Evolutionary conservation across 768 basidiomycete species (phyloP).

Genomic region (Harrya chromipes): DNA sequence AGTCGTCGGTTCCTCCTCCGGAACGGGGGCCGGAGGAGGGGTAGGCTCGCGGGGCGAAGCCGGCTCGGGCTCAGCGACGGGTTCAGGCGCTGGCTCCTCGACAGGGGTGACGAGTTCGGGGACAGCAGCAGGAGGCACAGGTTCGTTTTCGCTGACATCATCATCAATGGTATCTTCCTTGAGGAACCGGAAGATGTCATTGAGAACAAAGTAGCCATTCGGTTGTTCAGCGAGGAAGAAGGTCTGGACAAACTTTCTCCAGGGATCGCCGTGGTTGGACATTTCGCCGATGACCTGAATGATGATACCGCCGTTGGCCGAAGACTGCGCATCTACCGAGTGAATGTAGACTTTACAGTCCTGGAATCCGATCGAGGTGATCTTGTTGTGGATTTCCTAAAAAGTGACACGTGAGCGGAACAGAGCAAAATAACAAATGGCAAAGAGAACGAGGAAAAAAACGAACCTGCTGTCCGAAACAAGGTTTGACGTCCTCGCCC

Average conservation of each 20-base stretch:
- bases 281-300: slow-evolving; percentile 99
- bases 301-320: slow-evolving; percentile 92
- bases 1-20: slow-evolving; percentile 40
- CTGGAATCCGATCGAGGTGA: slow-evolving; percentile 88
- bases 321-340: slow-evolving; percentile 96
- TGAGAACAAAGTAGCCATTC: slow-evolving; percentile 98
- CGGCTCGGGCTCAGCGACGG: slow-evolving; percentile 30
- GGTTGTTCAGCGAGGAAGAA: slow-evolving; percentile 99
- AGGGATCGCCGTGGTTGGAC: slow-evolving; percentile 87
- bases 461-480: slow-evolving; percentile 86
- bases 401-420: slow-evolving; percentile 3
- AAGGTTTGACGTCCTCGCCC: slow-evolving; percentile 89
- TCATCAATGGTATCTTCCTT: slow-evolving; percentile 93
- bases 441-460: slow-evolving; percentile 23
- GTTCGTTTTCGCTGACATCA: slow-evolving; percentile 52
- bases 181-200: slow-evolving; percentile 99
- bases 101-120: slow-evolving; percentile 35
- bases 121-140: slow-evolving; percentile 30
- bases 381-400: slow-evolving; percentile 96
- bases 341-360: slow-evolving; percentile 99
- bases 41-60: slow-evolving; percentile 31
- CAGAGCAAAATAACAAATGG: background rate
- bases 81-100: slow-evolving; percentile 32
- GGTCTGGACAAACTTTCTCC: slow-evolving; percentile 99
- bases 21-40: slow-evolving; percentile 27